Conservation (phyloP, 495 filamentous ascomycete species). For the Neurospora tetraspora region DNA sequence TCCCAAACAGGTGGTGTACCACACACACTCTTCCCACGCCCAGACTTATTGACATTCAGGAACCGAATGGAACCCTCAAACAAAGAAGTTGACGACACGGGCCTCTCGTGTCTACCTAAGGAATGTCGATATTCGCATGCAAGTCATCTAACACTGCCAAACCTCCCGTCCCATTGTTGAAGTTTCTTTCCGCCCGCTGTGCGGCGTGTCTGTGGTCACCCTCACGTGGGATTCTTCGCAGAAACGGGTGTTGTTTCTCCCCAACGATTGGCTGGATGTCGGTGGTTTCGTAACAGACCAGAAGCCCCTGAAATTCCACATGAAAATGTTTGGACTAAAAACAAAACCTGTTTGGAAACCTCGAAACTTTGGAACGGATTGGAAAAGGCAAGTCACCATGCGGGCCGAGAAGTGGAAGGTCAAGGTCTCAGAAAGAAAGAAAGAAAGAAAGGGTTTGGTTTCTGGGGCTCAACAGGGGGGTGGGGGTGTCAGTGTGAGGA, state of each 20-base stretch:
- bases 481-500: not conserved
- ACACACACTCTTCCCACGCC: not conserved
- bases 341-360: not conserved
- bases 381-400: not conserved
- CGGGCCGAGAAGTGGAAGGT: not conserved
- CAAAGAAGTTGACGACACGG: not conserved
- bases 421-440: not conserved
- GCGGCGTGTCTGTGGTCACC: not conserved
- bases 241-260: not conserved
- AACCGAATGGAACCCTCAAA: not conserved
- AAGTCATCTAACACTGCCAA: not conserved
- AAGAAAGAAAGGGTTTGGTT: not conserved
- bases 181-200: not conserved
- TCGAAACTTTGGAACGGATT: not conserved
- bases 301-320: not conserved
- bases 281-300: not conserved
- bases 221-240: not conserved
- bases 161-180: not conserved
- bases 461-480: not conserved
- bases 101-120: not conserved
- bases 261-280: not conserved
- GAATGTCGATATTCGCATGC: not conserved
- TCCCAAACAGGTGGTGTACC: not conserved
- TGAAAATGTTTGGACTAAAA: not conserved
- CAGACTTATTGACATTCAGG: not conserved